phyloP scores from a whole-genome alignment of 371 early-diverging fungal genomes.

The Blakeslea trispora region DNA sequence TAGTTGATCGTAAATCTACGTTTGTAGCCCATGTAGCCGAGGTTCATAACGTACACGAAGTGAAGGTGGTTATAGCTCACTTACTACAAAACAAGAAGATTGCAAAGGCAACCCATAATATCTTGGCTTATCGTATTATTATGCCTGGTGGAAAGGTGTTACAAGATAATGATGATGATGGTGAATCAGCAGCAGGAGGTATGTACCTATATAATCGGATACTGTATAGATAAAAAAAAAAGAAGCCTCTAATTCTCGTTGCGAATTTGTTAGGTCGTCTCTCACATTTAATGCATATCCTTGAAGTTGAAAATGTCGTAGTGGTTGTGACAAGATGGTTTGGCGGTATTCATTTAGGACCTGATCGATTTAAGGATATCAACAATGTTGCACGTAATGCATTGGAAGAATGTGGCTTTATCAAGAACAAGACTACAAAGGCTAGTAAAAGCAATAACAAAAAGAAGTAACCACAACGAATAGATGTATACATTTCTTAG shows the following conservation, averaged over 20 bases:
- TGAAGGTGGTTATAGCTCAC: conserved; percentile 56
- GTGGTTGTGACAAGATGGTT: conserved; percentile 92
- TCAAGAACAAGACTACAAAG: conserved; percentile 27
- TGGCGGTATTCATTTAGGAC: conserved; percentile 84
- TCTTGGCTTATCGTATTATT: conserved; percentile 83
- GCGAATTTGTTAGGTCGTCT: conserved; percentile 67
- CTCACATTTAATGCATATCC: conserved; percentile 73
- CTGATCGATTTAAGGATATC: conserved; percentile 90
- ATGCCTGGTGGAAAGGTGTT: conserved; percentile 55
- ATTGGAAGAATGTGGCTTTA: conserved; percentile 66
- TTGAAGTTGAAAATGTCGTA: conserved; percentile 73
- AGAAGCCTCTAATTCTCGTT: no score
- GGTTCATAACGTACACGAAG: conserved; percentile 62
- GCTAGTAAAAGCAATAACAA: conserved; percentile 11
- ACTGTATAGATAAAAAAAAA: no score
- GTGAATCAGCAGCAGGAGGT: conserved; percentile 81
- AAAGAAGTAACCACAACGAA: no score
- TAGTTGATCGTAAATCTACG: conserved; percentile 83
- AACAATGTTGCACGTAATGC: conserved; percentile 80
- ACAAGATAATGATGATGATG: conserved; percentile 83
- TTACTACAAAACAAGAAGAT: conserved; percentile 77
- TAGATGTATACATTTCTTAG: no score
- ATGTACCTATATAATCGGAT: no score
- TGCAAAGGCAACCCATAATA: conserved; percentile 89
- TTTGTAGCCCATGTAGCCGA: conserved; percentile 85